Conservation (phyloP, 306 rosid genomes). For the Arachis hypogaea region DNA sequence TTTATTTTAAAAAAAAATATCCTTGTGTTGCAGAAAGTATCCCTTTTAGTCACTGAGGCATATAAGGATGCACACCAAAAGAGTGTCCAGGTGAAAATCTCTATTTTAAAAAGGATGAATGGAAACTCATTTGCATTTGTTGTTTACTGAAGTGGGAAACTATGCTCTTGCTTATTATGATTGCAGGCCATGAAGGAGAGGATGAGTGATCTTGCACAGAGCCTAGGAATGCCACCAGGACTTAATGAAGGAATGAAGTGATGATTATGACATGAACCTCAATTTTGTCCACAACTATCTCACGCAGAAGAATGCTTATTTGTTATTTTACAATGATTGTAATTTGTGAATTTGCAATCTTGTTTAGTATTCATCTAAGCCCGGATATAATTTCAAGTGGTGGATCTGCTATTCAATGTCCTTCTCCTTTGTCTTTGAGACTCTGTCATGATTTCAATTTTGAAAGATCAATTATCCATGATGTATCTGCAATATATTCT, state of each 20-base stretch:
- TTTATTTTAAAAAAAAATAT: background rate
- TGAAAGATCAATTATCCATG: background rate
- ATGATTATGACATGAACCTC: constrained; percentile 43
- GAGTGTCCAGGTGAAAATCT: constrained; percentile 62
- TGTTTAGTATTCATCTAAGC: constrained; percentile 22
- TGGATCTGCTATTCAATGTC: background rate
- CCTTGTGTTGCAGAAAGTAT: constrained; percentile 63
- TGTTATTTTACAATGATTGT: constrained; percentile 36
- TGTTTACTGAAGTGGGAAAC: constrained; percentile 21
- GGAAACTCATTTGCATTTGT: constrained; percentile 21
- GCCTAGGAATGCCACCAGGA: constrained; percentile 58
- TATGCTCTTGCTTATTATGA: constrained; percentile 28
- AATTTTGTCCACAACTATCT: constrained; percentile 55
- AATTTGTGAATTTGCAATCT: constrained; percentile 28
- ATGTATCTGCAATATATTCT: background rate
- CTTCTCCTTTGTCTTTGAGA: background rate
- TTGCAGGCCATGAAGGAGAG: constrained; percentile 64
- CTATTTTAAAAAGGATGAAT: constrained; percentile 14
- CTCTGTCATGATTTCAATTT: background rate
- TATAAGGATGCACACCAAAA: constrained; percentile 87
- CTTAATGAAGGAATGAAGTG: constrained; percentile 50
- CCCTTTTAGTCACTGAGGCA: constrained; percentile 81
- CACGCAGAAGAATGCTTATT: constrained; percentile 33
- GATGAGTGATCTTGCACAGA: constrained; percentile 59
- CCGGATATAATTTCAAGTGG: constrained; percentile 5